Evolutionary conservation across 129 eudicot genomes (phyloP).

Genomic region (Chrysanthemum lavandulifolium): DNA sequence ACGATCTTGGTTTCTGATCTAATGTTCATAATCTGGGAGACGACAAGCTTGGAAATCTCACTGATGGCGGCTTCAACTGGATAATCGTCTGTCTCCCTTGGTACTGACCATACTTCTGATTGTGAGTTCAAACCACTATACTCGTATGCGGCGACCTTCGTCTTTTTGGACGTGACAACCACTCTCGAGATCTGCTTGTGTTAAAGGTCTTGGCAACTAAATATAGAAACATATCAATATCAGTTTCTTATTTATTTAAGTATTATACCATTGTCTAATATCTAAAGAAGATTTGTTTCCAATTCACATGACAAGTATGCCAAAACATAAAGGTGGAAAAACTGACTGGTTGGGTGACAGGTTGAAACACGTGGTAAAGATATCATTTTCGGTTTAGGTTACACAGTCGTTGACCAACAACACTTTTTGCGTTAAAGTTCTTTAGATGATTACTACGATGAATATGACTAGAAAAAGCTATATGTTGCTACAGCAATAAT

Average conservation of each 20-base stretch:
- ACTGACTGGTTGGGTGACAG: background rate
- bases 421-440: background rate
- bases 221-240: constrained; percentile 4
- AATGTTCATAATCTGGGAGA: constrained; percentile 73
- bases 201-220: constrained; percentile 77
- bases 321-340: constrained; percentile 1
- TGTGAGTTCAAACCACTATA: constrained; percentile 53
- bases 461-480: background rate
- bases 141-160: constrained; percentile 75
- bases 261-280: background rate
- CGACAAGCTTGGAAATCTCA: constrained; percentile 88
- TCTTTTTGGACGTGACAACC: constrained; percentile 48
- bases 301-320: background rate
- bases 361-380: background rate
- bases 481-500: background rate
- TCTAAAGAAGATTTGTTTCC: background rate
- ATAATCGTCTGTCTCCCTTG: constrained; percentile 43
- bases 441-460: background rate
- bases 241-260: background rate
- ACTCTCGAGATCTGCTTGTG: constrained; percentile 78
- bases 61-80: constrained; percentile 71
- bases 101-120: constrained; percentile 44
- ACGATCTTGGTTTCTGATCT: constrained; percentile 51
- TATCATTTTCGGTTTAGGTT: no score
- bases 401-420: no score